phyloP scores from a whole-genome alignment of 148 eudicot species.

The Agrostemma githago region DNA sequence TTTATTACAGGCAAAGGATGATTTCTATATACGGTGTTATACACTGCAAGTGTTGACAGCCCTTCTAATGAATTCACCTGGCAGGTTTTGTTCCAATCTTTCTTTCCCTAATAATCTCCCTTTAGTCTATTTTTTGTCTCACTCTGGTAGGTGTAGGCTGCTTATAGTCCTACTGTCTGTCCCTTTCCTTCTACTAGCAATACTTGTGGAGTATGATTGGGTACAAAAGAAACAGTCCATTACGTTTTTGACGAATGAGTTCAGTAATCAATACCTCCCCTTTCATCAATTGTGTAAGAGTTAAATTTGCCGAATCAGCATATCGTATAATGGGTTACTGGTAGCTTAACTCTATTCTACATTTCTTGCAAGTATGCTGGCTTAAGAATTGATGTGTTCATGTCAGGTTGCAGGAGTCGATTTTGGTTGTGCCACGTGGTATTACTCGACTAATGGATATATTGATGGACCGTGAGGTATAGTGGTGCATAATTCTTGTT shows the following conservation, averaged over 20 bases:
- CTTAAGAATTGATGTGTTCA: slow-evolving; percentile 22
- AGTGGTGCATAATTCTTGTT: not conserved
- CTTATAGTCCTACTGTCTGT: no score
- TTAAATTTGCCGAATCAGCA: no score
- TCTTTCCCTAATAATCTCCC: not conserved
- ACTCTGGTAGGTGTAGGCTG: no score
- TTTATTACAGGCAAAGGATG: slow-evolving; percentile 78
- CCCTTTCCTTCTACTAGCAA: not conserved
- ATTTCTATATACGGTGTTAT: slow-evolving; percentile 89
- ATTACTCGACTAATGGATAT: slow-evolving; percentile 94
- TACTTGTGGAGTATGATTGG: no score
- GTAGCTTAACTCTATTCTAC: not conserved
- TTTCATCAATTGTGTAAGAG: no score
- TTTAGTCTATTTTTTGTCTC: no score
- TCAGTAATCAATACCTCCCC: no score
- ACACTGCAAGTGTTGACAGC: slow-evolving; percentile 89
- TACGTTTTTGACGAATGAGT: no score
- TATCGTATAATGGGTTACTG: not conserved
- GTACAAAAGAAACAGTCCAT: no score
- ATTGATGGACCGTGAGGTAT: slow-evolving; percentile 99
- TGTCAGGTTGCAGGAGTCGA: slow-evolving; percentile 95
- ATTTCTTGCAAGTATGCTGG: slow-evolving; percentile 3
- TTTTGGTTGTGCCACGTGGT: slow-evolving; percentile 90
- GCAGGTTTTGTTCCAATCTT: slow-evolving; percentile 46
- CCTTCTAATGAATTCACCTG: slow-evolving; percentile 77